Evolutionary conservation across 129 eudicot species (phyloP).

Genomic region (Chrysanthemum makinoi): DNA sequence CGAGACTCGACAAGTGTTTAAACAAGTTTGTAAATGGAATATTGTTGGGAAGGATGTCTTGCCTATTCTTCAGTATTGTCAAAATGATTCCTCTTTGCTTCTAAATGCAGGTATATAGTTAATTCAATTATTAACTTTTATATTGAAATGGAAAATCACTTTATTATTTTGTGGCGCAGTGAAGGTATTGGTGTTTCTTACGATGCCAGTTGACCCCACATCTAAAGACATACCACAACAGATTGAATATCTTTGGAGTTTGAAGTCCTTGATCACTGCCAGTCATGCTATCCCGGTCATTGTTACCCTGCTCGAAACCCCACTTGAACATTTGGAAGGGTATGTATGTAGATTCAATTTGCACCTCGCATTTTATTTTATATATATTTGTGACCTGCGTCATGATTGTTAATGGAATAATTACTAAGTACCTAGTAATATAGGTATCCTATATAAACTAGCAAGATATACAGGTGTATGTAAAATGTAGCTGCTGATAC

Average conservation of each 20-base stretch:
- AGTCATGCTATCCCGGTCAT: conserved; percentile 68
- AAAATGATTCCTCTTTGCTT: conserved; percentile 62
- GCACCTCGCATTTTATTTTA: not conserved
- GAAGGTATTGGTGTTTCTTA: conserved; percentile 90
- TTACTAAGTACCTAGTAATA: no score
- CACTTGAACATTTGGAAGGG: conserved; percentile 83
- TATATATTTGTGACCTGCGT: not conserved
- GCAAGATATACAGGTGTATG: no score
- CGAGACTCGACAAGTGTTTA: conserved; percentile 80
- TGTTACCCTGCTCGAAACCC: conserved; percentile 74
- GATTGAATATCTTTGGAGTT: conserved; percentile 80
- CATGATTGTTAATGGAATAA: not conserved
- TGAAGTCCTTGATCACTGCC: conserved; percentile 62
- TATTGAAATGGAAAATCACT: not conserved
- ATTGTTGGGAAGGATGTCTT: conserved; percentile 73
- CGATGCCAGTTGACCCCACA: conserved; percentile 87
- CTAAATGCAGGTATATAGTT: conserved; percentile 60
- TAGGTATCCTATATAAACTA: no score
- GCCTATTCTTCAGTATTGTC: conserved; percentile 70
- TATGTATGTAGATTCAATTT: conserved; percentile 36
- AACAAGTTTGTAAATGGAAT: conserved; percentile 95
- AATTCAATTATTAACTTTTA: not conserved
- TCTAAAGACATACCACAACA: conserved; percentile 79
- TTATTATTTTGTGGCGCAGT: conserved; percentile 42
- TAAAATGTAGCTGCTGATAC: no score